These are phyloP conservation scores for Escovopsis sp. DNA, from an alignment of 2,329 filamentous ascomycete species.

Conservation along the genomic window DNA sequence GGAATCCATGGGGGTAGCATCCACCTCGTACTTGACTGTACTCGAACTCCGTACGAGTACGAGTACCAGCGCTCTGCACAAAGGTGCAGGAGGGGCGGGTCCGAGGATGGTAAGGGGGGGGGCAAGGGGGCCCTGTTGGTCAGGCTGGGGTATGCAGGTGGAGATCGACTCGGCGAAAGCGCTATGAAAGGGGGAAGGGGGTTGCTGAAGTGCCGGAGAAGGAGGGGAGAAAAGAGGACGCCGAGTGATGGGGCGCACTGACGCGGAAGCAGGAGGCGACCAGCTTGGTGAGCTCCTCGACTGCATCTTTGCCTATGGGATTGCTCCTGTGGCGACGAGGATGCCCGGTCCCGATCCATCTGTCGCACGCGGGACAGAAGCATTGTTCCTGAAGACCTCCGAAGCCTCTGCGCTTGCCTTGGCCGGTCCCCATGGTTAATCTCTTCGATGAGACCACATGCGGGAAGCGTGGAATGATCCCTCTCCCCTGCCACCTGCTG, in stretches of 20 bases:
- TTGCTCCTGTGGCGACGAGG: neutral
- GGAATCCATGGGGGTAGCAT: conserved; percentile 3
- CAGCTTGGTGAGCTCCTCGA: neutral
- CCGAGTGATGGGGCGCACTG: neutral
- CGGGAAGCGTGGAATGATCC: neutral
- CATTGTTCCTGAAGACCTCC: neutral
- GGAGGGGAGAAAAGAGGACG: neutral
- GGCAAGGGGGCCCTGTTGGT: neutral
- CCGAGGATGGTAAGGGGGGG: neutral
- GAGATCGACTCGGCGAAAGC: neutral
- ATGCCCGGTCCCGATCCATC: neutral
- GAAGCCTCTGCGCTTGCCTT: neutral
- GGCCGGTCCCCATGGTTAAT: neutral
- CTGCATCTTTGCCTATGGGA: neutral
- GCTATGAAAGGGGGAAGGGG: neutral
- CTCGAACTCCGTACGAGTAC: neutral
- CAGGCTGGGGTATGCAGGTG: neutral
- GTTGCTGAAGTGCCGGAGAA: neutral
- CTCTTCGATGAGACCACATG: neutral
- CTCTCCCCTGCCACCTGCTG: neutral
- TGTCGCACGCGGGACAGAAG: neutral
- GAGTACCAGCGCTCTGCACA: neutral
- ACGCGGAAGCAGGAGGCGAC: no score
- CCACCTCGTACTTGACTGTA: neutral
- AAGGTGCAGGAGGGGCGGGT: neutral